A percentile compares a stretch with the other conserved stretches of the same genome.
Conservation (phyloP, 805 yeast species). For the Myxozyma vanderwaltii region DNA sequence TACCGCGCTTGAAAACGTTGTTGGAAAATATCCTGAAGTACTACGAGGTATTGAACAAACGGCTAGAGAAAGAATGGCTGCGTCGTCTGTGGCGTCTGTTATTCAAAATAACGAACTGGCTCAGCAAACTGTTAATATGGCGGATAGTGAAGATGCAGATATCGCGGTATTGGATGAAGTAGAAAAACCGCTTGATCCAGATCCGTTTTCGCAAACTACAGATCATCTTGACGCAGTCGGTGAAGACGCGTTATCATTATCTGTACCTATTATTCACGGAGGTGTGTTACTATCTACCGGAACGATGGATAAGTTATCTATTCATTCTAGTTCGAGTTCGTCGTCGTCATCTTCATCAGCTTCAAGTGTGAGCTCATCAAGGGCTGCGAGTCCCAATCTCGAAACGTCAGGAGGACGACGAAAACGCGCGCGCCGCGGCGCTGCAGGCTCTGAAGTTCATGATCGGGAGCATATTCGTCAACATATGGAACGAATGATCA, state of each 20-base stretch:
- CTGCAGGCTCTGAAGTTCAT: background rate
- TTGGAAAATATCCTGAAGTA: constrained; percentile 59
- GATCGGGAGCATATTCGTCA: background rate
- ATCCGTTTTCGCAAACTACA: constrained; percentile 28
- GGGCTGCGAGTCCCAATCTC: background rate
- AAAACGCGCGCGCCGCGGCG: background rate
- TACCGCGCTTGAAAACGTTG: constrained; percentile 55
- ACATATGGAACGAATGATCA: too few species aligned
- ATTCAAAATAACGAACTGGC: too few species aligned
- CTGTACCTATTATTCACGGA: constrained; percentile 14
- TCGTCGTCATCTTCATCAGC: constrained; percentile 6
- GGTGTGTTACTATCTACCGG: constrained; percentile 15
- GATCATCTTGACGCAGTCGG: constrained; percentile 13
- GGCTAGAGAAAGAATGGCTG: constrained; percentile 53
- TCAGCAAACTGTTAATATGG: background rate
- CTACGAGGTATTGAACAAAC: constrained; percentile 62
- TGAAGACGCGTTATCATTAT: background rate
- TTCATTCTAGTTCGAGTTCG: constrained; percentile 4
- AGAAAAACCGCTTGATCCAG: constrained; percentile 36
- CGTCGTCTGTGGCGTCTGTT: background rate
- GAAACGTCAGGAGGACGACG: background rate
- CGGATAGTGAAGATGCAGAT: background rate
- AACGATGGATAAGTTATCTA: constrained; percentile 9
- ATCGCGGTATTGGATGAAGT: constrained; percentile 4
- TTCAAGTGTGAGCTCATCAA: constrained; percentile 5